A percentile compares a stretch with the other conserved stretches of the same genome.
Conservation (phyloP, 345 rosid genomes). For the Populus ilicifolia region DNA sequence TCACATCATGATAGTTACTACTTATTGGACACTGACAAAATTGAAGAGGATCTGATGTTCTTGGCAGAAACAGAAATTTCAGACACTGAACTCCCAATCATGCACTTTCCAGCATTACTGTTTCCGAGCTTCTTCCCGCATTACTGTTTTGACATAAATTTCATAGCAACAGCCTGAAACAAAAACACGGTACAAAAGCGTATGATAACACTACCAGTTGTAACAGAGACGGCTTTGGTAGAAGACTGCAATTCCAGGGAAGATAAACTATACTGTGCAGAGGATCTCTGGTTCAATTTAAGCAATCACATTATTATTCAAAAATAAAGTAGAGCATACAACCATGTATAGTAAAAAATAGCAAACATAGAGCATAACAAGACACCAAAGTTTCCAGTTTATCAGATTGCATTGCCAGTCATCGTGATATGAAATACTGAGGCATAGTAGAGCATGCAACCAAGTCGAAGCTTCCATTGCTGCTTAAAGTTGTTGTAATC, state of each 20-base stretch:
- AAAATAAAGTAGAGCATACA: background rate
- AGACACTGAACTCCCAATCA: slow-evolving; percentile 15
- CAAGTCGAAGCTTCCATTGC: background rate
- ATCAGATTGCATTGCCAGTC: background rate
- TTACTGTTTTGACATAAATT: slow-evolving; percentile 65
- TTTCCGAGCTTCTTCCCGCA: slow-evolving; percentile 70
- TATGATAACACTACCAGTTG: background rate
- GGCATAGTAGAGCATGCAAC: background rate
- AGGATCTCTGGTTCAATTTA: background rate
- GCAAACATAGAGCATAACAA: background rate
- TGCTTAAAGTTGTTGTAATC: background rate
- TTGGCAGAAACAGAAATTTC: background rate
- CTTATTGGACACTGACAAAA: slow-evolving; percentile 20
- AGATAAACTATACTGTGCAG: background rate
- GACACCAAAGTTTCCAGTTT: background rate
- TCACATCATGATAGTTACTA: background rate
- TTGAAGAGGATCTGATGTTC: background rate
- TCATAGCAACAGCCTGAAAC: slow-evolving; percentile 91
- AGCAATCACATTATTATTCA: background rate
- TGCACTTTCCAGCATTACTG: slow-evolving; percentile 40
- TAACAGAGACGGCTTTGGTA: too few species aligned
- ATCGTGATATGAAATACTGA: background rate
- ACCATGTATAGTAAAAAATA: too few species aligned
- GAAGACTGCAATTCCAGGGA: background rate
- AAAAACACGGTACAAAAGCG: background rate